Conservation (phyloP, 768 basidiomycete species). For the Russula compacta region DNA sequence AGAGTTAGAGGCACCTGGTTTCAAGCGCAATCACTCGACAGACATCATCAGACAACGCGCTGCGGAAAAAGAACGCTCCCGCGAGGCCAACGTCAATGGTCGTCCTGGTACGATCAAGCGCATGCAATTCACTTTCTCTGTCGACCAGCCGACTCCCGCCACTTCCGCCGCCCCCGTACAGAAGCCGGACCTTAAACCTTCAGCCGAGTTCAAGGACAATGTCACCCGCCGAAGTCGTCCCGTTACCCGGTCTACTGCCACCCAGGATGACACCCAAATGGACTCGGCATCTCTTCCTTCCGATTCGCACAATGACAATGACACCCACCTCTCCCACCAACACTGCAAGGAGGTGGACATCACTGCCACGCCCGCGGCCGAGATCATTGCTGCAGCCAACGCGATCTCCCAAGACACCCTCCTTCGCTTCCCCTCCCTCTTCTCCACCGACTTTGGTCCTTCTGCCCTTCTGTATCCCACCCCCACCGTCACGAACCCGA, state of each 20-base stretch:
- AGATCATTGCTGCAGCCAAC: conserved; percentile 15
- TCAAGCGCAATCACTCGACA: conserved; percentile 67
- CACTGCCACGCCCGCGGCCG: background rate
- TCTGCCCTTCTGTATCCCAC: conserved; percentile 61
- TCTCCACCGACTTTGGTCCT: conserved; percentile 69
- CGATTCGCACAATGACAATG: conserved; percentile 24
- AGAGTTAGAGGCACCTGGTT: conserved; percentile 77
- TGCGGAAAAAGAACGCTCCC: conserved; percentile 69
- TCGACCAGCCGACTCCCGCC: conserved; percentile 56
- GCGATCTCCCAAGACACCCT: conserved; percentile 26
- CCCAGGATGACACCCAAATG: conserved; percentile 24
- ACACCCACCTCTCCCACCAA: conserved; percentile 32
- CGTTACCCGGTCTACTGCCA: conserved; percentile 30
- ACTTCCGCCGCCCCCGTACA: conserved; percentile 39
- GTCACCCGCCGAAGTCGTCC: conserved; percentile 32
- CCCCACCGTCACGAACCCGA: conserved; percentile 54
- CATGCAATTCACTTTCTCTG: conserved; percentile 85
- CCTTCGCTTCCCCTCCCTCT: conserved; percentile 66
- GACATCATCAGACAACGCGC: conserved; percentile 78
- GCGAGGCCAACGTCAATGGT: conserved; percentile 52
- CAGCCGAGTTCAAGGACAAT: conserved; percentile 52
- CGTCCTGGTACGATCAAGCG: conserved; percentile 69
- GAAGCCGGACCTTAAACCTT: conserved; percentile 61
- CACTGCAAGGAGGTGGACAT: conserved; percentile 25
- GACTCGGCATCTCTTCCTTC: background rate